A percentile compares a stretch with the other conserved stretches of the same genome.
Conservation (phyloP, 202 grass and related monocot species). For the Zizania palustris region DNA sequence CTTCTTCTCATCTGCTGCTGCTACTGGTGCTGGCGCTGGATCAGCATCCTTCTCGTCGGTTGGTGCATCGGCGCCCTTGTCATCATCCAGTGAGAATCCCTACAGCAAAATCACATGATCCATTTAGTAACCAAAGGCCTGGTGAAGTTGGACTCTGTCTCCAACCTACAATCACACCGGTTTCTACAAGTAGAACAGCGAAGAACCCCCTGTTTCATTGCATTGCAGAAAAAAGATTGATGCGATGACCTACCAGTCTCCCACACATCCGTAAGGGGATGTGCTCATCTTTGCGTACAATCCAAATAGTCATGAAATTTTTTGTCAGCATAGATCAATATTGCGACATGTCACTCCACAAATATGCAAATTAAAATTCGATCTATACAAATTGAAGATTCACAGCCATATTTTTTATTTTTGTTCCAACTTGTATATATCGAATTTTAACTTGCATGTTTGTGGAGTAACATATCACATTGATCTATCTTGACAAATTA, state of each 20-base stretch:
- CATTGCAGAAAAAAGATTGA: background rate
- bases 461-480: too few relatives aligned
- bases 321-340: too few relatives aligned
- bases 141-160: background rate
- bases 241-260: background rate
- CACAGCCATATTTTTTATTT: too few relatives aligned
- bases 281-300: too few relatives aligned
- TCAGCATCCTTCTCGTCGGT: slow-evolving; percentile 8
- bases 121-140: background rate
- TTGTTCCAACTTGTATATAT: too few relatives aligned
- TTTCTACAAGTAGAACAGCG: slow-evolving; percentile 4
- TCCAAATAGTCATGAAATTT: too few relatives aligned
- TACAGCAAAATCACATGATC: slow-evolving; percentile 37
- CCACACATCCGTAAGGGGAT: background rate
- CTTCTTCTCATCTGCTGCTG: slow-evolving; percentile 27
- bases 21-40: slow-evolving; percentile 42
- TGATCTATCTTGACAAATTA: too few relatives aligned
- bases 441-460: too few relatives aligned
- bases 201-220: background rate
- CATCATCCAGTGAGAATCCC: slow-evolving; percentile 69
- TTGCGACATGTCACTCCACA: too few relatives aligned
- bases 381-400: too few relatives aligned
- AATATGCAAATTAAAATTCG: too few relatives aligned
- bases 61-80: slow-evolving; percentile 15
- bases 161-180: slow-evolving; percentile 12